These are phyloP conservation scores for Sarcomyxa edulis DNA, from an alignment of 768 basidiomycete species.

Conservation along the genomic window DNA sequence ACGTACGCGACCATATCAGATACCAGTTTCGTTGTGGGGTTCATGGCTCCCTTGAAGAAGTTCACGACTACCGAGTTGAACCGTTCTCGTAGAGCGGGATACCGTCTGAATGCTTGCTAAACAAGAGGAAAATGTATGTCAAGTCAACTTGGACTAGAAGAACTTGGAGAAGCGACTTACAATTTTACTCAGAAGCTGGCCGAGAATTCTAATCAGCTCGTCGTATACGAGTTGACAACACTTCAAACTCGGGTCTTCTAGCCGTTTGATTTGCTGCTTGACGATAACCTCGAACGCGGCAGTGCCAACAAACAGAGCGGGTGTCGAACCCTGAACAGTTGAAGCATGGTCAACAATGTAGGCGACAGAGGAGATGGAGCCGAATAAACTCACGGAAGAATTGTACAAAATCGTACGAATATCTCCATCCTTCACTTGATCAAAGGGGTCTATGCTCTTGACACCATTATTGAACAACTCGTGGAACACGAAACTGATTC, in stretches of 20 bases:
- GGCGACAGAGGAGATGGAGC: background rate
- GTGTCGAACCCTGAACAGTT: constrained; percentile 79
- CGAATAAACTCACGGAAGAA: constrained; percentile 72
- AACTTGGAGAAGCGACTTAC: constrained; percentile 38
- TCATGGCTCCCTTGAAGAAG: constrained; percentile 94
- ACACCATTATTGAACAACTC: constrained; percentile 97
- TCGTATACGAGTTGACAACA: constrained; percentile 97
- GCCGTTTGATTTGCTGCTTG: constrained; percentile 96
- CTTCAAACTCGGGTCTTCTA: constrained; percentile 91
- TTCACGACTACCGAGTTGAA: constrained; percentile 95
- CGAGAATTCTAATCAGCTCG: constrained; percentile 93
- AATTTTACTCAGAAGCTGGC: constrained; percentile 85
- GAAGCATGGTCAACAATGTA: background rate
- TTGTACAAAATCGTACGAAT: constrained; percentile 96
- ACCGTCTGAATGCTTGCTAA: constrained; percentile 94
- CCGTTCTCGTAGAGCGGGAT: constrained; percentile 92
- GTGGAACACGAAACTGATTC: constrained; percentile 99
- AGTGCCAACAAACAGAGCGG: constrained; percentile 93
- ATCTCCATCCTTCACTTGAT: constrained; percentile 98
- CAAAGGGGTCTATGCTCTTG: constrained; percentile 95
- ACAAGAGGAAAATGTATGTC: constrained; percentile 6
- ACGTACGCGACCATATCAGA: constrained; percentile 86
- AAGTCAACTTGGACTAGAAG: background rate
- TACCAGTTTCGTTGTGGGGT: constrained; percentile 92
- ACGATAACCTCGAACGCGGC: constrained; percentile 98